Base-by-base conservation (phyloP, 257 asterid genomes). In the Avicennia marina region DNA sequence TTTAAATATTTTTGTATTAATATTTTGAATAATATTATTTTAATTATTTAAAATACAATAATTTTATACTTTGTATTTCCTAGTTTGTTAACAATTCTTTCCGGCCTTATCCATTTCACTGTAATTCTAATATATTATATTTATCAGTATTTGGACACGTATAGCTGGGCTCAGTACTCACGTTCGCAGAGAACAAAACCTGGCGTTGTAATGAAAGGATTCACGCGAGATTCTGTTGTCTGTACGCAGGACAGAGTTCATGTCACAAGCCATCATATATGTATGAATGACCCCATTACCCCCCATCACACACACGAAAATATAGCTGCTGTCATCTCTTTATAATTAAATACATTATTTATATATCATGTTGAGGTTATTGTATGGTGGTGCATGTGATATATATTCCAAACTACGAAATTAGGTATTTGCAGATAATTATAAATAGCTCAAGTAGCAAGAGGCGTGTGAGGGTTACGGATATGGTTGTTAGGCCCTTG, bases 141-240 rank as follows among this genome's bases (percentile, higher is more conserved):
- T 17, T 6, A 18, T 44, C 19, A 38, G 7, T 38, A 15, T 49
- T 33, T 33, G 21, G 34, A 61, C n/a, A n/a, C n/a, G n/a, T n/a
- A n/a, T n/a, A n/a, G n/a, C n/a, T n/a, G n/a, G n/a, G n/a, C n/a
- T n/a, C n/a, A n/a, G n/a, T n/a, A n/a, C n/a, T n/a, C n/a, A n/a
- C n/a, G n/a, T n/a, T n/a, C n/a, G n/a, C n/a, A 65, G 58, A 70
- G 71, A 70, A 74, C 74, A 70, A 70, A 74, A 70, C 54, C 11
- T 70, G 68, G 75, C 77, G 80, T 75, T n/a, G 77, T 55, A 65
- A 52, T 26, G 58, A 33, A 64, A 64, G 71, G 60, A 58, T 60
- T 64, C 64, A 31, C 26, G 21, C 55, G 27, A 39, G 58, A 38
- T 43, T 64, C 63, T 53, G 50, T 51, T 53, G 71, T 70, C 71